These are phyloP conservation scores for Teratosphaeria gauchensis DNA, from an alignment of 2,329 filamentous ascomycete species.

Conservation along the genomic window DNA sequence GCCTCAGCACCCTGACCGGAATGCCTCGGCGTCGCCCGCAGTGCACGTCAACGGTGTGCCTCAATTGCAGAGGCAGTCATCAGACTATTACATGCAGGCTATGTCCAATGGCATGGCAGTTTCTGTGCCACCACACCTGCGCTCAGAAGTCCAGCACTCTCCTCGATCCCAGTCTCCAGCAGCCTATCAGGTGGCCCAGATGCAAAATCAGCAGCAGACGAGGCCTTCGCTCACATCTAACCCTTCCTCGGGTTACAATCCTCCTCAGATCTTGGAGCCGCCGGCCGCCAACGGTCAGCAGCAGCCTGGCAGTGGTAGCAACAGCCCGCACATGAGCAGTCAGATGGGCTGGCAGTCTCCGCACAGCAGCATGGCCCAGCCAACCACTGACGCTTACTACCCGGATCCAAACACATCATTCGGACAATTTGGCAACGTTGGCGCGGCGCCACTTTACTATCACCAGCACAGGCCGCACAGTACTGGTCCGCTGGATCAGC, in stretches of 20 bases:
- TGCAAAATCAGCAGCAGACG: conserved; percentile 39
- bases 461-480: conserved; percentile 61
- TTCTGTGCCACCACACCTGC: conserved; percentile 67
- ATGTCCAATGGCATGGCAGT: conserved; percentile 43
- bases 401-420: conserved; percentile 56
- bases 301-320: conserved; percentile 61
- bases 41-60: conserved; percentile 59
- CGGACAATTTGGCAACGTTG: conserved; percentile 26
- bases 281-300: conserved; percentile 70
- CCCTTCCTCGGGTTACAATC: conserved; percentile 60
- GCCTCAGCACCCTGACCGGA: conserved; percentile 71
- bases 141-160: conserved; percentile 60
- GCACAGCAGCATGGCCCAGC: conserved; percentile 63
- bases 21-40: conserved; percentile 68
- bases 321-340: conserved; percentile 71
- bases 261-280: conserved; percentile 72
- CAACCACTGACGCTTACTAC: conserved; percentile 66
- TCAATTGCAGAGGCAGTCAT: conserved; percentile 56
- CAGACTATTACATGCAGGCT: conserved; percentile 70
- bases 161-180: conserved; percentile 55
- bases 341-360: conserved; percentile 74
- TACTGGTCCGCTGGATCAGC: conserved; percentile 52
- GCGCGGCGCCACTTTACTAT: conserved; percentile 69
- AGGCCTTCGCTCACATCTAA: conserved; percentile 69
- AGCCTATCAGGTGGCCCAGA: conserved; percentile 46